A percentile compares a stretch with the other conserved stretches of the same genome.
phyloP scores from a whole-genome alignment of 176 grass and related monocot genomes.

The Puya raimondii region DNA sequence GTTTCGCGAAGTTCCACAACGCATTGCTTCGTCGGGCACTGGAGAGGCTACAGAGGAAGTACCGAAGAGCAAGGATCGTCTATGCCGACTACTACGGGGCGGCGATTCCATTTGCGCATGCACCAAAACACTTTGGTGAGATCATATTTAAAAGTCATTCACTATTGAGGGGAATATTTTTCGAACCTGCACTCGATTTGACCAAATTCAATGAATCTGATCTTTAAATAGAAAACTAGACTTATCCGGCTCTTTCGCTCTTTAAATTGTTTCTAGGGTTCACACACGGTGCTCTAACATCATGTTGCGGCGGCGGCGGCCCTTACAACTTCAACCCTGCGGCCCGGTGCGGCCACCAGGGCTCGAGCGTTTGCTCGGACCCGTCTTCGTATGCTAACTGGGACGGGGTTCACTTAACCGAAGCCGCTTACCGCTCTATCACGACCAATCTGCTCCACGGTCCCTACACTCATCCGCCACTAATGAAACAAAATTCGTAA shows the following conservation, averaged over 20 bases:
- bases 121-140: constrained; percentile 79
- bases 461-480: constrained; percentile 48
- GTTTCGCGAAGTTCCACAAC: constrained; percentile 76
- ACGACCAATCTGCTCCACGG: constrained; percentile 52
- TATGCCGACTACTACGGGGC: constrained; percentile 90
- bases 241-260: neutral
- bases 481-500: constrained; percentile 11
- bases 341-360: constrained; percentile 46
- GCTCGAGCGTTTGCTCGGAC: constrained; percentile 54
- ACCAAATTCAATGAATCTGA: no score
- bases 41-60: constrained; percentile 36
- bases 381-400: constrained; percentile 70
- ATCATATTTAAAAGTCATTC: neutral
- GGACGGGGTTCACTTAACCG: constrained; percentile 83
- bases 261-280: constrained; percentile 42
- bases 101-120: constrained; percentile 55
- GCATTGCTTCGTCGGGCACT: constrained; percentile 47
- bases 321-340: constrained; percentile 80
- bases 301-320: constrained; percentile 70
- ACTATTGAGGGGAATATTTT: neutral
- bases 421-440: constrained; percentile 69
- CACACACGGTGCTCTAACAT: constrained; percentile 40
- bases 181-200: no score
- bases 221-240: neutral
- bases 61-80: constrained; percentile 49